These are phyloP conservation scores for Macrophomina pseudophaseolina DNA, from an alignment of 2,329 filamentous ascomycete species.

Conservation along the genomic window DNA sequence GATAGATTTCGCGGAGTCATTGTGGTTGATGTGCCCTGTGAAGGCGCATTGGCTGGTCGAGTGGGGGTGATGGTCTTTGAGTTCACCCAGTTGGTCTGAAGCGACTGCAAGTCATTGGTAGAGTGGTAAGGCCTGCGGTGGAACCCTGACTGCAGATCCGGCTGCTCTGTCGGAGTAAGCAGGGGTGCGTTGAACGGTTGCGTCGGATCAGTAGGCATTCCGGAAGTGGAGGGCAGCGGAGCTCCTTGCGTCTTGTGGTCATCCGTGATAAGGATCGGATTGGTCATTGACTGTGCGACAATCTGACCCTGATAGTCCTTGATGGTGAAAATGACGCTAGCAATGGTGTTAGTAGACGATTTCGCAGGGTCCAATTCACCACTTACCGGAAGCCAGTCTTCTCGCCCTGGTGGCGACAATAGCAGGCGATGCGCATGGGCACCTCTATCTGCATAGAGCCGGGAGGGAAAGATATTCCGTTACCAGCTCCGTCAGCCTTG, in stretches of 20 bases:
- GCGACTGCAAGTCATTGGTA: slow-evolving; percentile 65
- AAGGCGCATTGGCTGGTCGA: slow-evolving; percentile 27
- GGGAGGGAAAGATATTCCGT: neutral
- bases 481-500: neutral
- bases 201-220: slow-evolving; percentile 34
- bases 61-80: neutral
- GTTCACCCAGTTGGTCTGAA: slow-evolving; percentile 44
- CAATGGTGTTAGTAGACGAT: slow-evolving; percentile 7
- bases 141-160: slow-evolving; percentile 48
- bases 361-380: too few species aligned
- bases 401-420: slow-evolving; percentile 89
- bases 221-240: slow-evolving; percentile 41
- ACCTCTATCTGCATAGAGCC: slow-evolving; percentile 74
- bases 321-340: slow-evolving; percentile 82
- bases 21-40: slow-evolving; percentile 50
- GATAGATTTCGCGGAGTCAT: slow-evolving; percentile 69
- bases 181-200: slow-evolving; percentile 14
- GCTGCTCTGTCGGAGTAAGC: slow-evolving; percentile 12
- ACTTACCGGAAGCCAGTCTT: slow-evolving; percentile 76
- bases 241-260: slow-evolving; percentile 82
- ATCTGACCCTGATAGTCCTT: slow-evolving; percentile 78
- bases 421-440: slow-evolving; percentile 95
- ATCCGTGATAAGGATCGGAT: slow-evolving; percentile 92
- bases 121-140: slow-evolving; percentile 61
- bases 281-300: slow-evolving; percentile 81